Base-by-base conservation (phyloP, 2,329 filamentous ascomycete genomes). In the Coniochaeta sp. region DNA sequence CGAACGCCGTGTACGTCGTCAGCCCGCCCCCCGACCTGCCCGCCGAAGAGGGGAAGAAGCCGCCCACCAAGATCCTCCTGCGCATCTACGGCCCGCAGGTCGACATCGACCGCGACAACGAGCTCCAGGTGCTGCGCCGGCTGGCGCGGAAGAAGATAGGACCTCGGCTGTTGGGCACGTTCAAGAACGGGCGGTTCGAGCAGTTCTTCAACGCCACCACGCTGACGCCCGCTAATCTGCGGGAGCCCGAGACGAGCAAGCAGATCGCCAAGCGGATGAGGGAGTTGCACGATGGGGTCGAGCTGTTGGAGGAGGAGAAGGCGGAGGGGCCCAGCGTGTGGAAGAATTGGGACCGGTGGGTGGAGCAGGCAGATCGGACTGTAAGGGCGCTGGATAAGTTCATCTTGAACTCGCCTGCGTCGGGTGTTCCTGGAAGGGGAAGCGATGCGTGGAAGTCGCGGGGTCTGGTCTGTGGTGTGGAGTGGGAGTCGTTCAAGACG, bases 201-300 rank as follows among this genome's bases (percentile, higher is more conserved):
- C 87, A 99, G 66, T 97, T 85, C 65, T 88, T 96, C 65, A 83
- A 96, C 63, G 91, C 94, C 1, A 82, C 82, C 32, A 85, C 94
- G 1, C 78, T 99, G 38, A 92, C 85, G 0, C 78, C 86, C 0
- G 75, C 80, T 24, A 88, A 95, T 58, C 71, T 99, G 45, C 85
- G 89, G 32, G 82, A 89, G 28, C 81, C 89, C 0, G 88, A 90
- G 48, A 96, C 89, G 0, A 95, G 88, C 30, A 87, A 82, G 62
- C 89, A 96, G 64, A 99, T 99, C 63, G 92, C 94, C 12, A 97
- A 97, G 75, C 88, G 94, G 49, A 96, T 99, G 90, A 81, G 91
- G 56, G 94, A 99, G 68, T 77, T 99, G 31, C 94, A 99, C 62
- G 89, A 96, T 50, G 94, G 94, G 0, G 86, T 99, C 55, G 91